These are phyloP conservation scores for Ophiocordyceps polyrhachis-furcata DNA, from an alignment of 2,329 filamentous ascomycete genomes.

Conservation along the genomic window DNA sequence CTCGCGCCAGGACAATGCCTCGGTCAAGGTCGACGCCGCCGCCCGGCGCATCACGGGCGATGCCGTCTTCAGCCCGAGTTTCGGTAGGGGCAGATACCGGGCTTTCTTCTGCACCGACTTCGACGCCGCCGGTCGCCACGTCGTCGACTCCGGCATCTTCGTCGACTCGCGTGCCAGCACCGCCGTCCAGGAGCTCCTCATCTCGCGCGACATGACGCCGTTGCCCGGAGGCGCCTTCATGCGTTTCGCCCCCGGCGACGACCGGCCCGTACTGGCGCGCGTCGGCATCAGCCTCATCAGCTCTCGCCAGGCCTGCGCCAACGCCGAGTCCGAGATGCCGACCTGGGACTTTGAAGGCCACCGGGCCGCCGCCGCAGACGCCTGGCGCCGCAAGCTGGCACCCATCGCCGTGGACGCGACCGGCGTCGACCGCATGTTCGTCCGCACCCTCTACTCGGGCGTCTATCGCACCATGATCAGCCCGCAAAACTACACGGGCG, in stretches of 20 bases:
- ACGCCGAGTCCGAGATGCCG: conserved; percentile 52
- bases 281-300: conserved; percentile 56
- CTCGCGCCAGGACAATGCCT: conserved; percentile 38
- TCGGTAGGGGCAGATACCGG: conserved; percentile 41
- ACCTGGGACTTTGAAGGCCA: conserved; percentile 42
- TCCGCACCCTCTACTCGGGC: conserved; percentile 51
- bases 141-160: conserved; percentile 44
- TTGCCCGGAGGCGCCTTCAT: conserved; percentile 45
- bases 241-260: conserved; percentile 31
- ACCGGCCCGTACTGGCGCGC: conserved; percentile 38
- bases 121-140: conserved; percentile 28
- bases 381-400: conserved; percentile 43
- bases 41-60: conserved; percentile 45
- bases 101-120: conserved; percentile 53
- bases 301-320: conserved; percentile 43
- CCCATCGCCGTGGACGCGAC: conserved; percentile 34
- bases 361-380: conserved; percentile 29
- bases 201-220: conserved; percentile 30
- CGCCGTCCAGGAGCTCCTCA: conserved; percentile 25
- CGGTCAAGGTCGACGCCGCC: conserved; percentile 30
- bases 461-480: conserved; percentile 56
- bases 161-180: conserved; percentile 34
- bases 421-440: conserved; percentile 31
- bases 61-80: conserved; percentile 44
- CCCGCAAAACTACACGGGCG: conserved; percentile 56